A percentile compares a stretch with the other conserved stretches of the same genome.
Evolutionary conservation across 108 stramenopile genomes (phyloP).

Genomic region (Cylindrotheca closterium): DNA sequence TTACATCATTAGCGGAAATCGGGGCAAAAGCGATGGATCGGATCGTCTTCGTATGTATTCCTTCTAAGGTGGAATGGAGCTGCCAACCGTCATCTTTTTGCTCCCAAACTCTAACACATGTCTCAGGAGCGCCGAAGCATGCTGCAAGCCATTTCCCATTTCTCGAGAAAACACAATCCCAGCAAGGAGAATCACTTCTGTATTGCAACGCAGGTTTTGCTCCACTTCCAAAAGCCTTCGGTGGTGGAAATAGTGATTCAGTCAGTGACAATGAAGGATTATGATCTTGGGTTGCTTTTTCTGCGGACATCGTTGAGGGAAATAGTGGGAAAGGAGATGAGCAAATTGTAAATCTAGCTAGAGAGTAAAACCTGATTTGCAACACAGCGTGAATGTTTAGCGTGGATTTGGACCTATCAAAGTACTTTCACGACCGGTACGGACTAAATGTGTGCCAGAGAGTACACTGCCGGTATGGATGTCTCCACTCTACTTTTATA

Average conservation of each 20-base stretch:
- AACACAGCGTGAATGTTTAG: too few relatives aligned
- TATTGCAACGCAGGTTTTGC: constrained; percentile 13
- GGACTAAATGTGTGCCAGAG: too few relatives aligned
- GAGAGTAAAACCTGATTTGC: too few relatives aligned
- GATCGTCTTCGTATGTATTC: constrained; percentile 60
- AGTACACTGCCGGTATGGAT: too few relatives aligned
- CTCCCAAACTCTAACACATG: constrained; percentile 67
- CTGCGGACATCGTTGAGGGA: too few relatives aligned
- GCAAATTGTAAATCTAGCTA: too few relatives aligned
- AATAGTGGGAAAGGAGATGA: too few relatives aligned
- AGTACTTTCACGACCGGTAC: too few relatives aligned
- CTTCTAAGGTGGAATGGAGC: constrained; percentile 45
- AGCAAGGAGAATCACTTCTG: constrained; percentile 46
- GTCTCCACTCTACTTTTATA: too few relatives aligned
- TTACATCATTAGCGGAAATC: constrained; percentile 27
- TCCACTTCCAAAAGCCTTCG: constrained; percentile 9
- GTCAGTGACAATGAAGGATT: constrained; percentile 13
- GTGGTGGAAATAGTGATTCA: constrained; percentile 19
- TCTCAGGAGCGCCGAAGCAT: constrained; percentile 73
- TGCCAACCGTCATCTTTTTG: constrained; percentile 26
- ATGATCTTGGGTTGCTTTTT: too few relatives aligned
- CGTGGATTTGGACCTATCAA: too few relatives aligned
- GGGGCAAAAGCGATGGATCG: constrained; percentile 76
- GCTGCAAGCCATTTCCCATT: constrained; percentile 74
- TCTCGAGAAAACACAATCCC: constrained; percentile 60